Conservation (phyloP, 2,329 filamentous ascomycete genomes). For the Raffaelea albimanens region DNA sequence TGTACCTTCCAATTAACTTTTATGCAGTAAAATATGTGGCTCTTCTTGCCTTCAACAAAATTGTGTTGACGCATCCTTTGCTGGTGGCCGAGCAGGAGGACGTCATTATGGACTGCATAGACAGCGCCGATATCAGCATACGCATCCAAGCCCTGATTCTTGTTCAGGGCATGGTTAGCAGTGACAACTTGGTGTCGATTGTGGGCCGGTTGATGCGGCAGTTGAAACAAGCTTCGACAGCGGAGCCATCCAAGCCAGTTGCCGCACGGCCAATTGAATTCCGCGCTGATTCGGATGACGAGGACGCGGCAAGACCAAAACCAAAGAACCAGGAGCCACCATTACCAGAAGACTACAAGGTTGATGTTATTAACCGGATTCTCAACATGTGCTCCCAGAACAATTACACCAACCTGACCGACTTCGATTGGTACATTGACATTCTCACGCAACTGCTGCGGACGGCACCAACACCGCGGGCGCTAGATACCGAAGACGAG, state of each 20-base stretch:
- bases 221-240: slow-evolving; percentile 56
- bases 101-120: slow-evolving; percentile 92
- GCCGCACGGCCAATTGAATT: slow-evolving; percentile 35
- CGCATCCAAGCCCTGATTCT: slow-evolving; percentile 85
- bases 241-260: slow-evolving; percentile 26
- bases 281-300: slow-evolving; percentile 39
- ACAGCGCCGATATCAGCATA: slow-evolving; percentile 93
- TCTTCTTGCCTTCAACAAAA: slow-evolving; percentile 88
- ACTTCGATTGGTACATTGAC: slow-evolving; percentile 98
- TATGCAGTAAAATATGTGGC: slow-evolving; percentile 95
- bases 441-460: slow-evolving; percentile 78
- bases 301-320: slow-evolving; percentile 27
- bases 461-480: slow-evolving; percentile 46
- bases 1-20: neutral
- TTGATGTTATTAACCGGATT: slow-evolving; percentile 74
- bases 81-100: slow-evolving; percentile 90
- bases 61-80: slow-evolving; percentile 78
- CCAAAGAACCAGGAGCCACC: slow-evolving; percentile 39
- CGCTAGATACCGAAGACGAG: slow-evolving; percentile 28
- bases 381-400: slow-evolving; percentile 82
- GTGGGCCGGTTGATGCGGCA: slow-evolving; percentile 84
- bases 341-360: slow-evolving; percentile 77
- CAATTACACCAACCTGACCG: slow-evolving; percentile 74
- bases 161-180: slow-evolving; percentile 86
- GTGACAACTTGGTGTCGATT: slow-evolving; percentile 73